Evolutionary conservation across 225 moss, liverwort and hornwort species (phyloP), one percentile per base, ranked within the genome.

Genomic region (Straminergon stramineum): DNA sequence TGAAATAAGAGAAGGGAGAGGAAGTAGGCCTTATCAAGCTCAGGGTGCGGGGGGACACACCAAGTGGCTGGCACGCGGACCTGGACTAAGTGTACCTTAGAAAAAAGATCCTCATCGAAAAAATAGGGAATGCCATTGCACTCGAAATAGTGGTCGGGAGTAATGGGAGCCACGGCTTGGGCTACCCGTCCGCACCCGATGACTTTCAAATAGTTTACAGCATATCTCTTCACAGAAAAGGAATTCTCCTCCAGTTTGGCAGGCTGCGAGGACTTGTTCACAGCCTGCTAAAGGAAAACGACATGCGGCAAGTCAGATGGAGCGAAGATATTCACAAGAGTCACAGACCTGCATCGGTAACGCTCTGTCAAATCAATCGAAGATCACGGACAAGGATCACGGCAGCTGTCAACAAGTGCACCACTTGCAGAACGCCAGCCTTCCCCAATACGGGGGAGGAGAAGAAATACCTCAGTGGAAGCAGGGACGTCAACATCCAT

Each of bases 401-500:
- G 17, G 43, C 8, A 70, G 21, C 64, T 28, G 80, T 17, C 76
- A 34, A 66, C 20, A 41, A 75, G 63, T 28, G 34, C 86, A 82
- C 57, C 15, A 66, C 65, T 30, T 16, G 51, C 43, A 52, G 26
- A 81, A 85, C 14, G 57, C 6, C 37, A 30, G 56, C 16, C 65
- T 37, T 34, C 32, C 43, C 26, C 56, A 26, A 28, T 8, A 65
- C n/a, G 43, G 35, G 10, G 21, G 26, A 90, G 57, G 45, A 86
- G n/a, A 69, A 77, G 32, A 52, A 41, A 84, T 93, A 98, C 96
- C 98, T 96, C 92, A 57, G 75, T 85, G 85, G 79, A 85, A 30
- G 82, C 74, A 88, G 93, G 93, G 73, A 92, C 82, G 88, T 98
- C 96, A 20, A 96, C 96, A 32, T 98, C 96, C 95, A 96, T 98